Conservation (phyloP, 805 yeast species). For the Schizosaccharomyces japonicus region DNA sequence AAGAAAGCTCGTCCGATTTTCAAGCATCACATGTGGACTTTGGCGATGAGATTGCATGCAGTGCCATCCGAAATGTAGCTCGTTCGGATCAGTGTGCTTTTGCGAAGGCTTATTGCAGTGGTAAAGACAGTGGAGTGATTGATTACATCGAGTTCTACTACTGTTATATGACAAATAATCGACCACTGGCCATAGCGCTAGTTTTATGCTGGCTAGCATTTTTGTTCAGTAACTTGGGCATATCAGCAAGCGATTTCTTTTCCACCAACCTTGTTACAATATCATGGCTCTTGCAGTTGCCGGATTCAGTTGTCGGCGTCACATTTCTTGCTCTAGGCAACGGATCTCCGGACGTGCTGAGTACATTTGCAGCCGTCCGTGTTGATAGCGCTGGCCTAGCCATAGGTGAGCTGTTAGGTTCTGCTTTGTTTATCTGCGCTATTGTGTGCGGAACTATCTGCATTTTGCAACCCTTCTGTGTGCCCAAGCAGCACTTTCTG, state of each 20-base stretch:
- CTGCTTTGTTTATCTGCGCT: constrained; percentile 59
- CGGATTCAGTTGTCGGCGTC: constrained; percentile 53
- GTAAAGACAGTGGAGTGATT: constrained; percentile 7
- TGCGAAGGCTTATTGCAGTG: background rate
- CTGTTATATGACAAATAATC: constrained; percentile 8
- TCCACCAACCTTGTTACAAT: constrained; percentile 56
- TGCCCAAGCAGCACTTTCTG: constrained; percentile 24
- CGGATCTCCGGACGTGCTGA: constrained; percentile 72
- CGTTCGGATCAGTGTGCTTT: background rate
- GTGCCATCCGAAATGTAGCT: background rate
- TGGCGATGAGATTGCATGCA: background rate
- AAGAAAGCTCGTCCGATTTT: too few species aligned
- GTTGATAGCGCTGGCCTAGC: constrained; percentile 56
- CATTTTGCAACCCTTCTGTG: constrained; percentile 37
- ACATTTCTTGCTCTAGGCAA: constrained; percentile 78
- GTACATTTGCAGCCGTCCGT: constrained; percentile 62
- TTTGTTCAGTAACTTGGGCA: constrained; percentile 41
- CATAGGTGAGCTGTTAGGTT: constrained; percentile 74
- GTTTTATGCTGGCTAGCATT: constrained; percentile 16
- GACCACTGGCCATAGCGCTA: constrained; percentile 8
- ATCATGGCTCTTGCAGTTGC: constrained; percentile 34
- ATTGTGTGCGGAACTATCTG: constrained; percentile 66
- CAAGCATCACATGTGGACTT: too few species aligned
- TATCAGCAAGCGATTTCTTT: constrained; percentile 59
- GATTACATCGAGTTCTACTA: constrained; percentile 11